Evolutionary conservation across 75 land plant genomes (phyloP), one percentile per base, ranked within the genome.

Genomic region (Pinus tabuliformis): DNA sequence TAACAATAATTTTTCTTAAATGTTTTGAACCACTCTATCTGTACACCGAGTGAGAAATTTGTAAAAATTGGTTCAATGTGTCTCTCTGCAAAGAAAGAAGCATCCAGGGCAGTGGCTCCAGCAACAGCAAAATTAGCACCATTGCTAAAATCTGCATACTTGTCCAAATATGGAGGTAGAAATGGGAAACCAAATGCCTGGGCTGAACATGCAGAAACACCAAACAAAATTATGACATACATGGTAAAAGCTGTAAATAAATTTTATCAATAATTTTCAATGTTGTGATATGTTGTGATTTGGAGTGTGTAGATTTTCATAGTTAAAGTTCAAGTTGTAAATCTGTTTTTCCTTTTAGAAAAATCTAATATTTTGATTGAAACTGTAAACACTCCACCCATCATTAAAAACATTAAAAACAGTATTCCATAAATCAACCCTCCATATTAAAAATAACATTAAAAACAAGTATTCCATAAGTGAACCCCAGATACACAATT

Each of bases 121-220:
- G 86, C 81, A 36, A 76, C 80, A 0, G 91, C 89, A 75, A 89
- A 86, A 49, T 89, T 84, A 16, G 81, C 89, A 21, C 91, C 91
- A 62, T 58, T 24, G 37, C 81, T 59, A 68, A 59, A 79, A 22
- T 74, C 81, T 15, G 79, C 70, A 66, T 30, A 18, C 3, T 39
- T 66, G 16, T 18, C 36, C 33, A 66, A 37, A 7, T 4, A 66
- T 28, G 70, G 70, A 66, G 30, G 18, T 37, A 66, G 39, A 3
- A 15, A 66, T 66, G 20, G 70, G 20, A 76, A 16, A 26, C 81
- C 58, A 61, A 16, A 57, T 33, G 80, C 42, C 60, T 78, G 30
- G 30, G 70, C 70, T 65, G 36, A 65, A 12, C 70, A 65, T 17
- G 36, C 12, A 36, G 6, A 65, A 65, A 33, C 36, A 65, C 42